A percentile compares a stretch with the other conserved stretches of the same genome.
Conservation (phyloP, 345 rosid genomes). For the Bruguiera sexangula region DNA sequence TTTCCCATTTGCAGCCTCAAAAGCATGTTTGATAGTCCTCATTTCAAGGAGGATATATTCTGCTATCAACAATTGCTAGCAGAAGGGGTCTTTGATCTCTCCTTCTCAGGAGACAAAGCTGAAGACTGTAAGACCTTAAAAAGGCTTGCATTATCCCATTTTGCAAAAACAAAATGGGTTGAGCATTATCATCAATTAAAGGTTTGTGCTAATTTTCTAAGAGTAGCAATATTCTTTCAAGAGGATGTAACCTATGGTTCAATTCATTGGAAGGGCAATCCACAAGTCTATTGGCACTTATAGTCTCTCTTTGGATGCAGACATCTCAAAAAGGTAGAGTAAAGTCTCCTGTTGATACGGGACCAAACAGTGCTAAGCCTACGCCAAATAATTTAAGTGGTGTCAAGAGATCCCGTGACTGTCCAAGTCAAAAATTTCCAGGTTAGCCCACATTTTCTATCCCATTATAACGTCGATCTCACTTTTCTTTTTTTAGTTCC, state of each 20-base stretch:
- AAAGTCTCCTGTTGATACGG: constrained; percentile 35
- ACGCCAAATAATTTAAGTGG: constrained; percentile 34
- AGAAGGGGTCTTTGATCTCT: constrained; percentile 75
- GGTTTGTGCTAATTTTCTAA: constrained; percentile 37
- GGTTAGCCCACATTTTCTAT: constrained; percentile 39
- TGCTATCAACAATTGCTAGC: constrained; percentile 68
- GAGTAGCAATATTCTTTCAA: constrained; percentile 1
- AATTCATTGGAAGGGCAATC: constrained; percentile 3
- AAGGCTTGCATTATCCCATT: constrained; percentile 54
- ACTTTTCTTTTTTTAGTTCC: constrained; percentile 11
- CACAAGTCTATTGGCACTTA: constrained; percentile 14
- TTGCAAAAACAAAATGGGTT: constrained; percentile 66
- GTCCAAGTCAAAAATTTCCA: constrained; percentile 43
- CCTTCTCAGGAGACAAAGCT: constrained; percentile 44
- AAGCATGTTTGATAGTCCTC: constrained; percentile 73
- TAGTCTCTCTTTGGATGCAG: constrained; percentile 43
- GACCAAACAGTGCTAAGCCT: constrained; percentile 30
- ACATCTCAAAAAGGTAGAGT: constrained; percentile 29
- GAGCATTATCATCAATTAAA: constrained; percentile 50
- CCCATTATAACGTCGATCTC: not conserved
- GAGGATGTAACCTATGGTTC: constrained; percentile 4
- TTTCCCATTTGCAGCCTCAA: constrained; percentile 55
- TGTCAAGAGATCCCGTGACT: constrained; percentile 50
- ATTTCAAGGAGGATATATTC: constrained; percentile 72
- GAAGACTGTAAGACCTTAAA: constrained; percentile 61